phyloP scores from a whole-genome alignment of 495 filamentous ascomycete species.

The Neurospora tetrasperma region DNA sequence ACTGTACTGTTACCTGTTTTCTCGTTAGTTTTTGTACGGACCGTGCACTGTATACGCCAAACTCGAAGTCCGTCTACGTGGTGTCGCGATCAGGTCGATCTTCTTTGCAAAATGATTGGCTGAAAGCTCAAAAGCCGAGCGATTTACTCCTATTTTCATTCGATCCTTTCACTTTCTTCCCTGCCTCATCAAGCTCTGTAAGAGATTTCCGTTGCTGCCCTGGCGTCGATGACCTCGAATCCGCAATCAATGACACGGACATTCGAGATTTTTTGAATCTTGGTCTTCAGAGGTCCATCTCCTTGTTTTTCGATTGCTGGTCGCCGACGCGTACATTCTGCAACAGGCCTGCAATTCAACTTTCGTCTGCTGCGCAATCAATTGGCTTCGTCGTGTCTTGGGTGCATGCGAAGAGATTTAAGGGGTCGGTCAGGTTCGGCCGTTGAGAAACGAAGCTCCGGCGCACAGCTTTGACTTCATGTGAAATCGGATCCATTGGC shows the following conservation, averaged over 20 bases:
- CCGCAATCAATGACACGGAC: background rate
- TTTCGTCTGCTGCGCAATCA: constrained; percentile 1
- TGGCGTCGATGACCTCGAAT: background rate
- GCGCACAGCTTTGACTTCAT: constrained; percentile 7
- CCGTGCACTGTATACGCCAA: background rate
- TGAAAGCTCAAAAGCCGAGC: background rate
- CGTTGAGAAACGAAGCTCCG: constrained; percentile 5
- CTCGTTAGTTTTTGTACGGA: background rate
- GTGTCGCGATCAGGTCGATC: background rate
- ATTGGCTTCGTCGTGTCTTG: constrained; percentile 8
- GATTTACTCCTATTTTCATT: constrained; percentile 6
- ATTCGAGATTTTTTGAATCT: background rate
- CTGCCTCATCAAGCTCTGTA: background rate
- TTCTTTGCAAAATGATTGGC: background rate
- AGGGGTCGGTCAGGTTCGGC: constrained; percentile 3
- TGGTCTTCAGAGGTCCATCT: constrained; percentile 10
- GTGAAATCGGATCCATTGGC: background rate
- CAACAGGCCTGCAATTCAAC: constrained; percentile 9
- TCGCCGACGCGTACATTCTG: background rate
- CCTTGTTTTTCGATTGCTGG: background rate
- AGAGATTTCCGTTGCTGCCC: background rate
- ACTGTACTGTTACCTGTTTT: constrained; percentile 9
- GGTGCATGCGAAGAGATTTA: background rate
- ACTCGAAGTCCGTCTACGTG: no score
- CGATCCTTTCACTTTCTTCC: background rate